phyloP scores from a whole-genome alignment of 2,329 filamentous ascomycete species.

The Cryphonectria radicalis region DNA sequence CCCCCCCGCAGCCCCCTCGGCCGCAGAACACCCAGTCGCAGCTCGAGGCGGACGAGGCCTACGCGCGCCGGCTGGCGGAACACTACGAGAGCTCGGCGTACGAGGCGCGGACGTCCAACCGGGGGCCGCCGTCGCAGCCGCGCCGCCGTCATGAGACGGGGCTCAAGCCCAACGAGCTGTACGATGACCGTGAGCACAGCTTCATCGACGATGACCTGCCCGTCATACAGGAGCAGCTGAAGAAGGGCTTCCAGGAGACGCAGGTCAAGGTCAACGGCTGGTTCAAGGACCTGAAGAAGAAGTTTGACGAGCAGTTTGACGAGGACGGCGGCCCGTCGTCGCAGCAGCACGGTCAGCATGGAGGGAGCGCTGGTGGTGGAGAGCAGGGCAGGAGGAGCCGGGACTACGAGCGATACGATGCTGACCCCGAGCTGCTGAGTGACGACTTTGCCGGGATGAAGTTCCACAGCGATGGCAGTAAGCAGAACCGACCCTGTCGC shows the following conservation, averaged over 20 bases:
- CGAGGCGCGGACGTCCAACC: constrained; percentile 59
- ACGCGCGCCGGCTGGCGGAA: constrained; percentile 89
- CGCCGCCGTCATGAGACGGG: constrained; percentile 55
- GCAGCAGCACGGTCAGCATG: constrained; percentile 38
- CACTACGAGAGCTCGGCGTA: constrained; percentile 76
- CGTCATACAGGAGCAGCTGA: constrained; percentile 88
- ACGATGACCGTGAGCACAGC: constrained; percentile 77
- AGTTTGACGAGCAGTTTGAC: constrained; percentile 84
- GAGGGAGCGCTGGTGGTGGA: constrained; percentile 58
- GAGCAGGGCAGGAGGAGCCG: constrained; percentile 73
- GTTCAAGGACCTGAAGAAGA: constrained; percentile 91
- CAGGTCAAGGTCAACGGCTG: constrained; percentile 91
- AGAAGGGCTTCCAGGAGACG: constrained; percentile 92
- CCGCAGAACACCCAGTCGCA: constrained; percentile 67
- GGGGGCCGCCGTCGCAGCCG: constrained; percentile 35
- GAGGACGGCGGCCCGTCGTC: constrained; percentile 65
- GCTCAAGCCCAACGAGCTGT: constrained; percentile 58
- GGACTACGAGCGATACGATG: constrained; percentile 91
- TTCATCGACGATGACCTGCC: constrained; percentile 97
- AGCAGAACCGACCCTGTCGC: constrained; percentile 37
- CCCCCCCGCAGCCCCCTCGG: constrained; percentile 66
- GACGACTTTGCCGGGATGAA: constrained; percentile 84
- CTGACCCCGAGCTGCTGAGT: constrained; percentile 85
- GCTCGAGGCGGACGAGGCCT: constrained; percentile 86
- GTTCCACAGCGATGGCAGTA: constrained; percentile 65